Evolutionary conservation across 371 early-diverging fungal genomes (phyloP).

Genomic region (Rhizopus arrhizus): DNA sequence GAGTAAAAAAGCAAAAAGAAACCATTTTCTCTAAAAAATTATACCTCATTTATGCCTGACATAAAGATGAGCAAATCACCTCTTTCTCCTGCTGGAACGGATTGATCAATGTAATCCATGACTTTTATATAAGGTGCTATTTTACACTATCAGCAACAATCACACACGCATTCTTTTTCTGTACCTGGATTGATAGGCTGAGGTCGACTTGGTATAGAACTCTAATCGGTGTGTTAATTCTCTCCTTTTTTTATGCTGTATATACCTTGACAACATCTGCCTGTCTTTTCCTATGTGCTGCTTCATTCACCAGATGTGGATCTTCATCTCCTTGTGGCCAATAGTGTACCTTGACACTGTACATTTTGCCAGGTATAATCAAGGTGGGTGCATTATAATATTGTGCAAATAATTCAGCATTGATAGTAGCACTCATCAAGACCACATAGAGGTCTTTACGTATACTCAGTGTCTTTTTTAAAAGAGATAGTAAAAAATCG

Average conservation of each 20-base stretch:
- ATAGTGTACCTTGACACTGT: constrained; percentile 54
- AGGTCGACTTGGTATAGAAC: constrained; percentile 48
- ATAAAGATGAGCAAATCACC: constrained; percentile 73
- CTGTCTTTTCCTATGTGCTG: constrained; percentile 48
- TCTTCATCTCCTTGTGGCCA: constrained; percentile 49
- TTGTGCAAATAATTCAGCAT: constrained; percentile 65
- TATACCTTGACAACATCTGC: constrained; percentile 39
- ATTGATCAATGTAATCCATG: constrained; percentile 65
- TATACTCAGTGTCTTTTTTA: constrained; percentile 49
- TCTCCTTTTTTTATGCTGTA: no score
- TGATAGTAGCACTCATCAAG: constrained; percentile 84
- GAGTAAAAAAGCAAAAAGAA: neutral
- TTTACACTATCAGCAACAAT: neutral
- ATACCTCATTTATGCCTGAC: constrained; percentile 69
- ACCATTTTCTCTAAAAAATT: neutral
- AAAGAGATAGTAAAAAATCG: constrained; percentile 62
- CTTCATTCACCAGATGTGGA: constrained; percentile 58
- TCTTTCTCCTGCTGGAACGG: constrained; percentile 58
- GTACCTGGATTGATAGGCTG: constrained; percentile 50
- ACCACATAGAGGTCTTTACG: constrained; percentile 56
- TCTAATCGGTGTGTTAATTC: constrained; percentile 12
- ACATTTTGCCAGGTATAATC: constrained; percentile 55
- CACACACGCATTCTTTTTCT: neutral
- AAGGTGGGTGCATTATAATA: constrained; percentile 61
- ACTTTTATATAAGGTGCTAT: constrained; percentile 63